A percentile compares a stretch with the other conserved stretches of the same genome.
Evolutionary conservation across 495 filamentous ascomycete genomes (phyloP).

Genomic region (Choiromyces venosus): DNA sequence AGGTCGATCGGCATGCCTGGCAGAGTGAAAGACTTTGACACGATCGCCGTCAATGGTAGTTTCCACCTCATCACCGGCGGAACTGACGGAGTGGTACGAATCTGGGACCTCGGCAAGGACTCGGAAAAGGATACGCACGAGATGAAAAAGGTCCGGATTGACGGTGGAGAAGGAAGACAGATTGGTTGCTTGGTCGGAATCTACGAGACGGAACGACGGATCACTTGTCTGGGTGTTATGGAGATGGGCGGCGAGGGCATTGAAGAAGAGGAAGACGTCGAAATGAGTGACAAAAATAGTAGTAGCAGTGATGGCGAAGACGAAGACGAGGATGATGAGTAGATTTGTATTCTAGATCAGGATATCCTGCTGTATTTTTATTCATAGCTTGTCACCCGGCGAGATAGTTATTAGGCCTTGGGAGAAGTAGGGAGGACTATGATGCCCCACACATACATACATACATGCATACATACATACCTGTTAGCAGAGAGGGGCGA

Average conservation of each 20-base stretch:
- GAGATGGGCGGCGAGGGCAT: slow-evolving; percentile 55
- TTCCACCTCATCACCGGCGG: slow-evolving; percentile 67
- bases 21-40: slow-evolving; percentile 82
- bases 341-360: background rate
- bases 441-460: no score
- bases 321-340: slow-evolving; percentile 25
- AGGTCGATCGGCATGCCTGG: slow-evolving; percentile 57
- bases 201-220: slow-evolving; percentile 78
- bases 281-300: slow-evolving; percentile 25
- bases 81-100: slow-evolving; percentile 72
- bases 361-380: background rate
- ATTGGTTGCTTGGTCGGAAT: slow-evolving; percentile 68
- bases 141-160: slow-evolving; percentile 36
- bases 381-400: background rate
- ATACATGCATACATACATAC: no score
- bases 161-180: slow-evolving; percentile 46
- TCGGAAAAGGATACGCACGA: slow-evolving; percentile 42
- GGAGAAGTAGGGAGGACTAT: background rate
- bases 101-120: slow-evolving; percentile 57
- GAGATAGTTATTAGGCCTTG: background rate
- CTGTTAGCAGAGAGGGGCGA: background rate
- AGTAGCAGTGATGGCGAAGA: slow-evolving; percentile 1
- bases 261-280: slow-evolving; percentile 39
- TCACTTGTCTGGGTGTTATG: slow-evolving; percentile 84
- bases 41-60: slow-evolving; percentile 50